Base-by-base conservation (phyloP, 768 basidiomycete species). In the Mycena albidolilacea region DNA sequence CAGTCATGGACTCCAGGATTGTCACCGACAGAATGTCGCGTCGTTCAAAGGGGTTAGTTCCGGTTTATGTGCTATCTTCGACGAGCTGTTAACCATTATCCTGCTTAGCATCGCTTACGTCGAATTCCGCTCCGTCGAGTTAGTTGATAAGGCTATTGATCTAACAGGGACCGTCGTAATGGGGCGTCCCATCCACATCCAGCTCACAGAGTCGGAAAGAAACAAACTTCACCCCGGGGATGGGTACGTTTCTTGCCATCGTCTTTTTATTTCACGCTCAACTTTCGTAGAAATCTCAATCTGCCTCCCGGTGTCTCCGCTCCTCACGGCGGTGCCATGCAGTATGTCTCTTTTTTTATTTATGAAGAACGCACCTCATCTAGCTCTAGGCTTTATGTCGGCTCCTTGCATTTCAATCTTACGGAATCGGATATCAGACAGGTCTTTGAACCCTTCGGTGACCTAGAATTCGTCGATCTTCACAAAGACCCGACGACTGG, bases 391-490 rank as follows among this genome's bases (percentile, higher is more conserved):
- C 90, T 99, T 82, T 99, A 98, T 82, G 96, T 99, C 82, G 97
- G 96, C 70, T 97, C 96, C 72, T 86, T 99, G 58, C 96, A 98
- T 83, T 98, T 97, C 87, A 97, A 96, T 83, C 92, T 99, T 72
- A 95, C 96, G 67, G 95, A 98, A 85, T 93, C 95, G 77, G 97
- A 99, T 86, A 94, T 99, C 85, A 95, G 93, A 84, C 97, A 98
- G 90, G 97, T 99, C 77, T 99, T 99, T 83, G 97, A 98, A 81
- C 97, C 97, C 11, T 99, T 99, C 82, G 98, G 98, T 78, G 95
- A 97, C 84, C 88, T 99, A 77, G 97, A 97, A 84, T 97, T 97
- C 85, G 97, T 99, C 81, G 97, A 99, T 88, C 90, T 99, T 79
- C 98, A 98, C 83, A 91, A 94, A 81, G 97, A 98, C 82, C 94